Percentiles rank a stretch among this genome's conserved stretches.
Evolutionary conservation across 2,329 filamentous ascomycete species (phyloP).

Genomic region (Fusarium piperis): DNA sequence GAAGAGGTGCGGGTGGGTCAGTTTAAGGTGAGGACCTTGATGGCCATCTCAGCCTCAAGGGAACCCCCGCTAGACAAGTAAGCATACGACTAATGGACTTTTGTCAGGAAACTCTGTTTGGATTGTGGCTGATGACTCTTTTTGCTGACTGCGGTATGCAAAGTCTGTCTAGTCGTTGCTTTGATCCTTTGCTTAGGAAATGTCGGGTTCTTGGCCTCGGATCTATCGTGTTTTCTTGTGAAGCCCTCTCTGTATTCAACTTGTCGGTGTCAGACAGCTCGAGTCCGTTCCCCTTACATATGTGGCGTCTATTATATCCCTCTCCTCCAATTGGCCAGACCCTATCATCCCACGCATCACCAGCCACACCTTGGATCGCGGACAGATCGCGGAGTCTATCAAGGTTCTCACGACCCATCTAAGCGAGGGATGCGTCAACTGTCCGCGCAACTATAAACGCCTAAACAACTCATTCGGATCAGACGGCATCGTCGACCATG

Average conservation of each 20-base stretch:
- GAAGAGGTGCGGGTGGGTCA: slow-evolving; percentile 36
- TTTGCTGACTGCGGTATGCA: background rate
- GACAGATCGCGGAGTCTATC: slow-evolving; percentile 33
- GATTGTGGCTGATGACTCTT: slow-evolving; percentile 23
- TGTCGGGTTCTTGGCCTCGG: background rate
- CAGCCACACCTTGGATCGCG: slow-evolving; percentile 33
- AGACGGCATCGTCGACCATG: slow-evolving; percentile 27
- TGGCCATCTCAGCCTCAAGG: slow-evolving; percentile 32
- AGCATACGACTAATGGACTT: slow-evolving; percentile 3
- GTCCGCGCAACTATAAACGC: slow-evolving; percentile 15
- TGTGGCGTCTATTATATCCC: background rate
- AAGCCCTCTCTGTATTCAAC: background rate
- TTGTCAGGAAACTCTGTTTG: slow-evolving; percentile 1
- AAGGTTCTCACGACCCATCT: slow-evolving; percentile 38
- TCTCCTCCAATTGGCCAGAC: slow-evolving; percentile 22
- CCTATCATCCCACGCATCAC: background rate
- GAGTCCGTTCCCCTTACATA: background rate
- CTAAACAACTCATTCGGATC: slow-evolving; percentile 31
- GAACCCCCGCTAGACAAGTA: slow-evolving; percentile 6
- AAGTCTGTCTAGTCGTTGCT: background rate
- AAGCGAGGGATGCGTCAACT: slow-evolving; percentile 9
- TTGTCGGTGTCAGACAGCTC: background rate
- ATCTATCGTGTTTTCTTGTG: background rate
- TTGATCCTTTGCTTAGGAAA: background rate
- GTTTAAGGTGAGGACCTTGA: slow-evolving; percentile 44